A percentile compares a stretch with the other conserved stretches of the same genome.
phyloP scores from a whole-genome alignment of 208 protist genomes.

The Leishmania gerbilli region DNA sequence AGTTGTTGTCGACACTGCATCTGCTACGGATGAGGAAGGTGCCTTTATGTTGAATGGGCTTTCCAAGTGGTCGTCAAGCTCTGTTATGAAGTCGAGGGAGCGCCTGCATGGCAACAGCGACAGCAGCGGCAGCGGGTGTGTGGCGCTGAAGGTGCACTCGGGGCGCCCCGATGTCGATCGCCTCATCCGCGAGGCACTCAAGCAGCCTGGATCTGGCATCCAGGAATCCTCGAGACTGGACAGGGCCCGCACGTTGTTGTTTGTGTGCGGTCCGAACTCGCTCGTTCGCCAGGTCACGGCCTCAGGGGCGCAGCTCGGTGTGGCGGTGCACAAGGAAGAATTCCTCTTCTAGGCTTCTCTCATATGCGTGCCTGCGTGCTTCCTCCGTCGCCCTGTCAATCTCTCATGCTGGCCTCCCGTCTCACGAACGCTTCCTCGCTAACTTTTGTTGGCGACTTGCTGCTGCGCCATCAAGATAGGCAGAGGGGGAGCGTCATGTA shows the following conservation, averaged over 20 bases:
- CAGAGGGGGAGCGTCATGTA: background rate
- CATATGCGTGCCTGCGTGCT: background rate
- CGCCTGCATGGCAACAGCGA: background rate
- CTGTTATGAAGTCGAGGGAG: background rate
- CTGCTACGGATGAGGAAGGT: background rate
- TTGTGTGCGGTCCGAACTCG: conserved; percentile 7
- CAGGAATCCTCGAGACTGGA: background rate
- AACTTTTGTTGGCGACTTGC: background rate
- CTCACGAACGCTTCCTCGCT: background rate
- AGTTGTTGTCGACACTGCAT: no score
- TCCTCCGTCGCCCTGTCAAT: background rate
- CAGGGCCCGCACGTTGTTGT: conserved; percentile 4
- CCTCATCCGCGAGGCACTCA: conserved; percentile 4
- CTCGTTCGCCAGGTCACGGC: conserved; percentile 2
- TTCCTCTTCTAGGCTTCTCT: background rate
- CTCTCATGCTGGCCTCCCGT: background rate
- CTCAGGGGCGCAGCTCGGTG: background rate
- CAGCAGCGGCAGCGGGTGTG: background rate
- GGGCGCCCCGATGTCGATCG: conserved; percentile 3
- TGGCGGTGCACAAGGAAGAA: conserved; percentile 5
- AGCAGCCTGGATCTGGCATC: background rate
- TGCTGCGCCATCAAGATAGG: background rate
- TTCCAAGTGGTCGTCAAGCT: background rate
- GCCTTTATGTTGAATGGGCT: background rate
- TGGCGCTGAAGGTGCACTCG: background rate